Evolutionary conservation across 1,139 yeast species (phyloP).

Genomic region (Taphrina flavorubra): DNA sequence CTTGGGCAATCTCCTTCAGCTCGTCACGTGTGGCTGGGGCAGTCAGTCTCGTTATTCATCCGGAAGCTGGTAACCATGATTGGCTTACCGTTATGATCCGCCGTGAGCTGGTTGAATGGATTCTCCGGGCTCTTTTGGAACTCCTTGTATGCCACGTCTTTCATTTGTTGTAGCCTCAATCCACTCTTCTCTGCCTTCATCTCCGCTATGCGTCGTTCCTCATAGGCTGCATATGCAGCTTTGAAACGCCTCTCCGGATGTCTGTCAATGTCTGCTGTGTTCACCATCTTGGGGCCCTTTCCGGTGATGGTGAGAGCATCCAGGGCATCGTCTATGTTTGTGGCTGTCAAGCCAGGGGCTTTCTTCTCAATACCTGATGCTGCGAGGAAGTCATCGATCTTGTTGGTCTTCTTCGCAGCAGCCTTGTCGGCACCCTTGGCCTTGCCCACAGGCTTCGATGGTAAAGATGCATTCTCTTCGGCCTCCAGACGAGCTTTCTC

Average conservation of each 20-base stretch:
- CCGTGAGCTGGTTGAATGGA: conserved; percentile 81
- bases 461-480: conserved; percentile 71
- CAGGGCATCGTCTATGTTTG: conserved; percentile 77
- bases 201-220: conserved; percentile 75
- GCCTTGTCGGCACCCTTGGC: conserved; percentile 75
- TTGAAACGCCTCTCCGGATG: conserved; percentile 90
- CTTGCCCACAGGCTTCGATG: conserved; percentile 62
- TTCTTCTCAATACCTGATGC: conserved; percentile 43
- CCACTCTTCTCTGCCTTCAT: conserved; percentile 80
- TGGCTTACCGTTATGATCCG: conserved; percentile 57
- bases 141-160: conserved; percentile 75
- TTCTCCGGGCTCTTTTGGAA: conserved; percentile 80
- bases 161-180: conserved; percentile 75
- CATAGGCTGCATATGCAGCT: conserved; percentile 76
- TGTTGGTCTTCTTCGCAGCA: conserved; percentile 67
- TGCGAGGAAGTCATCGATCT: conserved; percentile 64
- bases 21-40: conserved; percentile 36
- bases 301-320: conserved; percentile 69
- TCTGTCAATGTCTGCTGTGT: conserved; percentile 71
- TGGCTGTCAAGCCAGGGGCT: conserved; percentile 66
- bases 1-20: conserved; percentile 30
- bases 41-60: too few relatives aligned
- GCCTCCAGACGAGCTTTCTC: conserved; percentile 56
- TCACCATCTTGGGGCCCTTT: conserved; percentile 48
- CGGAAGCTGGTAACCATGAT: neutral